Conservation (phyloP, 208 protist genomes). For the Naegleria lovaniensis region DNA sequence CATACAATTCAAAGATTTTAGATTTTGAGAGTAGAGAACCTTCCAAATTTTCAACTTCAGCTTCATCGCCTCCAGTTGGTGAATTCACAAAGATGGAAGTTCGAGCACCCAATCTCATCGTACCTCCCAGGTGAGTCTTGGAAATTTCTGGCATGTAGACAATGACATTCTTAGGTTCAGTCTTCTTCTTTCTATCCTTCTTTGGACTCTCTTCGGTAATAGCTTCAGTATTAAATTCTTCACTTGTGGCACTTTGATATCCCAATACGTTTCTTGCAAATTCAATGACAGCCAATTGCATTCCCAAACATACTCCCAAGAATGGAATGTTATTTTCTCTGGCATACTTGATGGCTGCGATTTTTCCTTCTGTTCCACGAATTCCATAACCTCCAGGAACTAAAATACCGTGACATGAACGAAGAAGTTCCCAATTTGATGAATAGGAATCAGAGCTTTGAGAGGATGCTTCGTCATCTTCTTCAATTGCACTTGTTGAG, state of each 20-base stretch:
- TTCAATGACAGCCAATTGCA: constrained; percentile 94
- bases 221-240: constrained; percentile 79
- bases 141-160: constrained; percentile 95
- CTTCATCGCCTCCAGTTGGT: neutral
- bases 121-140: constrained; percentile 88
- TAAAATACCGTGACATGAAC: constrained; percentile 88
- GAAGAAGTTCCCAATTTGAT: neutral
- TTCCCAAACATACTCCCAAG: constrained; percentile 97
- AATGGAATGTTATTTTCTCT: constrained; percentile 88
- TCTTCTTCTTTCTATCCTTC: neutral
- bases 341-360: constrained; percentile 83
- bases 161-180: constrained; percentile 63
- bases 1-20: constrained; percentile 71
- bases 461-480: neutral
- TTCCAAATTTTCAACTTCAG: neutral
- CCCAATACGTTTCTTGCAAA: constrained; percentile 84
- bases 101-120: constrained; percentile 96
- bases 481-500: neutral
- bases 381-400: constrained; percentile 97
- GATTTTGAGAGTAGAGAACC: constrained; percentile 41
- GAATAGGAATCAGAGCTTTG: neutral
- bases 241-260: constrained; percentile 79
- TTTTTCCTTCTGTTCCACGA: constrained; percentile 93
- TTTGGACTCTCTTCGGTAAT: neutral
- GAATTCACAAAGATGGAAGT: constrained; percentile 41